Evolutionary conservation across 1,284 basidiomycete species (phyloP).

Genomic region (Prillingera fragicola): DNA sequence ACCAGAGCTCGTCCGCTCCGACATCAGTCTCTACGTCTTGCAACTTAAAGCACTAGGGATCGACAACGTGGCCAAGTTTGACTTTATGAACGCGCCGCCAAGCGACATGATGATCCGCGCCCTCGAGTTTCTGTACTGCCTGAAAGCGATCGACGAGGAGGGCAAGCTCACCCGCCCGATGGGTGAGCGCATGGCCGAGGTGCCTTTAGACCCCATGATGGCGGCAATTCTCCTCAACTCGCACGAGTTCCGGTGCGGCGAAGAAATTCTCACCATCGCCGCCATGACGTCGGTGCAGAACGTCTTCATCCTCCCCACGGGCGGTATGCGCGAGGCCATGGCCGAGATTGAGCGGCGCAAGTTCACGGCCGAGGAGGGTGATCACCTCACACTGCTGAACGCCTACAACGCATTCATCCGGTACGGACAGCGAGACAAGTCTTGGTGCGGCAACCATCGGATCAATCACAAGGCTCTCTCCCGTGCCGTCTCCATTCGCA

Average conservation of each 20-base stretch:
- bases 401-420: conserved; percentile 86
- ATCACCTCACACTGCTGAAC: conserved; percentile 85
- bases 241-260: conserved; percentile 74
- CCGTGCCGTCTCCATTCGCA: conserved; percentile 81
- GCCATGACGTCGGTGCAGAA: conserved; percentile 91
- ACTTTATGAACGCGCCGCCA: conserved; percentile 84
- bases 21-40: conserved; percentile 79
- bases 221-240: conserved; percentile 69
- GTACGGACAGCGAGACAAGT: conserved; percentile 69
- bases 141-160: conserved; percentile 53
- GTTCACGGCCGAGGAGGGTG: conserved; percentile 96
- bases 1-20: conserved; percentile 83
- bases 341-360: conserved; percentile 86
- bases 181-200: conserved; percentile 55
- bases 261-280: conserved; percentile 90
- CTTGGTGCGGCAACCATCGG: conserved; percentile 88
- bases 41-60: conserved; percentile 92
- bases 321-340: conserved; percentile 69
- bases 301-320: conserved; percentile 75
- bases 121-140: conserved; percentile 57
- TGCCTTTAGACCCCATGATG: conserved; percentile 56
- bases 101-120: conserved; percentile 78
- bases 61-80: conserved; percentile 77
- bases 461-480: conserved; percentile 89
- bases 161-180: conserved; percentile 51